Evolutionary conservation across 768 basidiomycete species (phyloP).

Genomic region (Mycena olivaceomarginata): DNA sequence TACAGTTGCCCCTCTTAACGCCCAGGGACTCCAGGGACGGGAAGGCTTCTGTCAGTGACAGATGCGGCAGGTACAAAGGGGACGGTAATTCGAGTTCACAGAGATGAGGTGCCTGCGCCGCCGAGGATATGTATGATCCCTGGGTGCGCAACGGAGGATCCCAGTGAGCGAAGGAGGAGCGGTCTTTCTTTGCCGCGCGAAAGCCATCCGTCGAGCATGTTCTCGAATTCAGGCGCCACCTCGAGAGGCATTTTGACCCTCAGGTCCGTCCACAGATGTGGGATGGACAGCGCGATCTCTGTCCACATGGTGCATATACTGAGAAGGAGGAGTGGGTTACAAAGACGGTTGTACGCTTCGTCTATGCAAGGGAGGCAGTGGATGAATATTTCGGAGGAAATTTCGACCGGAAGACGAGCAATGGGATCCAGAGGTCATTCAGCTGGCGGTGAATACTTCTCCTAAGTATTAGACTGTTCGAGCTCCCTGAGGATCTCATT

Average conservation of each 20-base stretch:
- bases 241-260: not conserved
- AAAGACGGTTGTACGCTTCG: not conserved
- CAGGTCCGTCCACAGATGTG: not conserved
- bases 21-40: too few species aligned
- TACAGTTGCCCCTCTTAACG: too few species aligned
- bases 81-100: not conserved
- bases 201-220: not conserved
- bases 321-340: not conserved
- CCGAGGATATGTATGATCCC: not conserved
- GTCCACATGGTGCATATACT: conserved; percentile 10
- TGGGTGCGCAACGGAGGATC: not conserved
- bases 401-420: not conserved
- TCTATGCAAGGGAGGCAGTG: not conserved
- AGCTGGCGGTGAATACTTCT: conserved; percentile 14
- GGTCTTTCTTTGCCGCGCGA: not conserved
- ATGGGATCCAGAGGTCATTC: conserved; percentile 12
- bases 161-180: not conserved
- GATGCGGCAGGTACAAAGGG: not conserved
- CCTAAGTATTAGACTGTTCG: not conserved
- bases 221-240: not conserved
- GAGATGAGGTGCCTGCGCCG: conserved; percentile 2
- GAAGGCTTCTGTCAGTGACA: too few species aligned
- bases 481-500: not conserved
- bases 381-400: conserved; percentile 10
- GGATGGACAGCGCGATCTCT: conserved; percentile 9